phyloP scores from a whole-genome alignment of 371 early-diverging fungal genomes.

The Blastocladiella emersonii region DNA sequence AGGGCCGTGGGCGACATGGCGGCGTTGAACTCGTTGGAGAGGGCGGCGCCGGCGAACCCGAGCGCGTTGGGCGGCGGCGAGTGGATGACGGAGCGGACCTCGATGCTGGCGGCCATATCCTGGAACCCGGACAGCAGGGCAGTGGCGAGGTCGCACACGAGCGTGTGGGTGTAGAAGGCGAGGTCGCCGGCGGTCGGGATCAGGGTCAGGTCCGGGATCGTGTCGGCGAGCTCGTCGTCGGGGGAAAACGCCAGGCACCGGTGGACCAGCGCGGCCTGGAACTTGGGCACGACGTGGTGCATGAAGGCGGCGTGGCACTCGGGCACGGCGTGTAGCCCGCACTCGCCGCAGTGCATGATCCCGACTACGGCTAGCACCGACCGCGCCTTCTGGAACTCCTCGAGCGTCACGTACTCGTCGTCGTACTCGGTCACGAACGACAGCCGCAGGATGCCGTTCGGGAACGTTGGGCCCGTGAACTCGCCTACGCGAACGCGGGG shows the following conservation, averaged over 20 bases:
- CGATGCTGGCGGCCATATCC: slow-evolving; percentile 25
- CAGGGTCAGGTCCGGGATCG: slow-evolving; percentile 59
- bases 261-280: slow-evolving; percentile 52
- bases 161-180: slow-evolving; percentile 55
- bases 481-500: neutral
- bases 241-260: slow-evolving; percentile 77
- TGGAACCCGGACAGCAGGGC: slow-evolving; percentile 34
- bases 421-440: neutral
- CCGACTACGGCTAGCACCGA: slow-evolving; percentile 39
- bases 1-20: slow-evolving; percentile 9
- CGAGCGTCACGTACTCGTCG: neutral
- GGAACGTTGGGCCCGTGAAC: neutral
- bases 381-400: slow-evolving; percentile 2
- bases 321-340: slow-evolving; percentile 21
- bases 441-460: neutral
- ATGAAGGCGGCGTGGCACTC: too few species aligned
- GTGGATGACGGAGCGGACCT: slow-evolving; percentile 19
- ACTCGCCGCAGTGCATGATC: slow-evolving; percentile 66
- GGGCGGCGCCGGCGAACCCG: slow-evolving; percentile 15
- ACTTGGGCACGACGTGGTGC: slow-evolving; percentile 23
- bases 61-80: slow-evolving; percentile 9
- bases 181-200: slow-evolving; percentile 70
- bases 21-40: too few species aligned
- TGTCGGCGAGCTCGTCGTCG: slow-evolving; percentile 50
- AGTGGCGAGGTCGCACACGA: slow-evolving; percentile 48